Conservation (phyloP, 2,329 filamentous ascomycete genomes). For the Venturia nashicola region DNA sequence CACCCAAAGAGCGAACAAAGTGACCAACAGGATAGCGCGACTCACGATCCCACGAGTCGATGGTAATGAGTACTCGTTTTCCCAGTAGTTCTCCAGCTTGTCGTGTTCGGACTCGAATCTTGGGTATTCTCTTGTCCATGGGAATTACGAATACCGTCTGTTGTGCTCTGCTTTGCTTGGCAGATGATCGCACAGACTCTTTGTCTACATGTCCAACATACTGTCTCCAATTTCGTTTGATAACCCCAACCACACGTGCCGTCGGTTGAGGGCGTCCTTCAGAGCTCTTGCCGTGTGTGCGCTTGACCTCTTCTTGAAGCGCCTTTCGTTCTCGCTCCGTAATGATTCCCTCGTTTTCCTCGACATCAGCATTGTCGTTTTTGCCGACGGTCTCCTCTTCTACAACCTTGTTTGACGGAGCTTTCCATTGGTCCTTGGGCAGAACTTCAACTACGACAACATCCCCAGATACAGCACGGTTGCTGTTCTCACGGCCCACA, state of each 20-base stretch:
- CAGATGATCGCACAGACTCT: conserved; percentile 63
- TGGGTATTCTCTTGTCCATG: conserved; percentile 97
- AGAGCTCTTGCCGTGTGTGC: conserved; percentile 61
- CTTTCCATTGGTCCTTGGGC: conserved; percentile 93
- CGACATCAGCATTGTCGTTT: conserved; percentile 84
- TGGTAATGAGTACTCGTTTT: conserved; percentile 82
- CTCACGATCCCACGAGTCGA: conserved; percentile 91
- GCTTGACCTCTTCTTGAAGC: conserved; percentile 82
- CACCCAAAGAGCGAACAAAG: conserved; percentile 83
- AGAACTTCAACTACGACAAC: conserved; percentile 86
- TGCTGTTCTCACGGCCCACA: conserved; percentile 89
- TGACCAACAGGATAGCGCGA: conserved; percentile 88
- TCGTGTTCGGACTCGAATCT: conserved; percentile 83
- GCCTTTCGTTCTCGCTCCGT: conserved; percentile 77
- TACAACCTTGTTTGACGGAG: conserved; percentile 86
- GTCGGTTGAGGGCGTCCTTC: conserved; percentile 81
- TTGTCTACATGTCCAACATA: conserved; percentile 94
- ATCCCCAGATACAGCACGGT: conserved; percentile 83
- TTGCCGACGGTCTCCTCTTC: conserved; percentile 87
- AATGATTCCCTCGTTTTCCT: conserved; percentile 61
- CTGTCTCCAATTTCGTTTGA: conserved; percentile 95
- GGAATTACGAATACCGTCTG: conserved; percentile 91
- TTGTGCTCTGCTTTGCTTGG: conserved; percentile 67
- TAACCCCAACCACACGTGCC: conserved; percentile 78
- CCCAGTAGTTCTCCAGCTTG: conserved; percentile 82